Evolutionary conservation across 108 stramenopile species (phyloP).

Genomic region (Skeletonema grethae): DNA sequence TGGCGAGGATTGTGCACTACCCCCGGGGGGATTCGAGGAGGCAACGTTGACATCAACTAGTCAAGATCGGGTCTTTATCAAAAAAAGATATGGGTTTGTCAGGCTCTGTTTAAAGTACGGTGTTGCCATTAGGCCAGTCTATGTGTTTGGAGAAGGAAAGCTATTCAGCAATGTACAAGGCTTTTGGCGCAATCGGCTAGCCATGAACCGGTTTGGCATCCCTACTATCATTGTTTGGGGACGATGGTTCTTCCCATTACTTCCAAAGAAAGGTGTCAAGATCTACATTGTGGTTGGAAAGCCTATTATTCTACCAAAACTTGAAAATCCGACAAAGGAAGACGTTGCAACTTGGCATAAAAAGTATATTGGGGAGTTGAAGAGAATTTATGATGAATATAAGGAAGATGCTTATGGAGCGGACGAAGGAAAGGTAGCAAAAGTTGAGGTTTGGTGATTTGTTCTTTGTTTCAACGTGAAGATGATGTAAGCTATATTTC

Average conservation of each 20-base stretch:
- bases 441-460: constrained; percentile 68
- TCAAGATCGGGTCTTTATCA: constrained; percentile 64
- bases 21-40: constrained; percentile 81
- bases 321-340: constrained; percentile 57
- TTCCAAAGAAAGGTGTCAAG: constrained; percentile 54
- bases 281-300: constrained; percentile 59
- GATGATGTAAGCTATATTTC: too few species aligned
- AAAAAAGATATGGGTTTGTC: constrained; percentile 67
- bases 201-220: constrained; percentile 36
- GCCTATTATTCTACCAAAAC: constrained; percentile 61
- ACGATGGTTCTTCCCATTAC: constrained; percentile 48
- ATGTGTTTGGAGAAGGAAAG: constrained; percentile 64
- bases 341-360: constrained; percentile 64
- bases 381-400: constrained; percentile 59
- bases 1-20: constrained; percentile 52
- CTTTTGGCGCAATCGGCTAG: constrained; percentile 38
- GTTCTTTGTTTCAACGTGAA: background rate
- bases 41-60: constrained; percentile 55
- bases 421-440: constrained; percentile 38
- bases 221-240: constrained; percentile 56
- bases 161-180: constrained; percentile 61
- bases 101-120: constrained; percentile 63
- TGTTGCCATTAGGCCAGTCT: constrained; percentile 61
- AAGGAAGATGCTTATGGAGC: constrained; percentile 63
- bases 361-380: constrained; percentile 59